phyloP scores from a whole-genome alignment of 2,329 filamentous ascomycete genomes.

The Penicillium sp. region DNA sequence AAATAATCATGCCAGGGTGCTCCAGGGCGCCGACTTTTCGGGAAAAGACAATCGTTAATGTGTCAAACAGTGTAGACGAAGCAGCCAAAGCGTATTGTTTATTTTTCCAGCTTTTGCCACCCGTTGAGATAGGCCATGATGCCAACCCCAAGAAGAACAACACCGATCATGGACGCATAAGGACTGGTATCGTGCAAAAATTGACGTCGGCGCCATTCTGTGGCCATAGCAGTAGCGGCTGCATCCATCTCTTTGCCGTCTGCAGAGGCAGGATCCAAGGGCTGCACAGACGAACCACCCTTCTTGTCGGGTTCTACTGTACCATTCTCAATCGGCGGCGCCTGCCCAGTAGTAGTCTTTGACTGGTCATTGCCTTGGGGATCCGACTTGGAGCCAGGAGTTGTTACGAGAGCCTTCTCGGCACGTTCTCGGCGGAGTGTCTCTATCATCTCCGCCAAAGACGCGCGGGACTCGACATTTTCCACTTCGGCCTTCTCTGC shows the following conservation, averaged over 20 bases:
- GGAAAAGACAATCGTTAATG: conserved; percentile 11
- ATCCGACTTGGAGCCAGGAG: conserved; percentile 26
- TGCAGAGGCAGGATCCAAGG: conserved; percentile 54
- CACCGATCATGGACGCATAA: conserved; percentile 78
- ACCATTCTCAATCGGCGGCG: conserved; percentile 8
- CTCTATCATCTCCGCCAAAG: conserved; percentile 82
- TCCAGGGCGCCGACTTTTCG: conserved; percentile 17
- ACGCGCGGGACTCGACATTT: conserved; percentile 67
- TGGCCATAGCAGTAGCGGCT: conserved; percentile 45
- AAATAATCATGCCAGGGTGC: conserved; percentile 16
- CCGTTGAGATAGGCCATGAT: conserved; percentile 85
- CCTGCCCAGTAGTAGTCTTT: conserved; percentile 7
- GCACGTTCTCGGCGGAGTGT: conserved; percentile 68
- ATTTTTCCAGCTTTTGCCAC: conserved; percentile 64
- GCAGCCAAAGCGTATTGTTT: conserved; percentile 14
- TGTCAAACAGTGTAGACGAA: conserved; percentile 2
- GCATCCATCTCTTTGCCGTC: conserved; percentile 39
- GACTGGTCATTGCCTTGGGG: conserved; percentile 7
- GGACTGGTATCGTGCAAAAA: conserved; percentile 61
- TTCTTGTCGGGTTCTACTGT: conserved; percentile 8
- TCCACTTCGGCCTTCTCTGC: conserved; percentile 81
- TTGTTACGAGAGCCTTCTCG: conserved; percentile 49
- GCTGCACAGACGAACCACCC: conserved; percentile 18
- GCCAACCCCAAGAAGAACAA: conserved; percentile 77
- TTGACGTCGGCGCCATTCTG: conserved; percentile 33